Evolutionary conservation across 192 early-diverging fungal genomes (phyloP).

Genomic region (Funneliformis geosporum): DNA sequence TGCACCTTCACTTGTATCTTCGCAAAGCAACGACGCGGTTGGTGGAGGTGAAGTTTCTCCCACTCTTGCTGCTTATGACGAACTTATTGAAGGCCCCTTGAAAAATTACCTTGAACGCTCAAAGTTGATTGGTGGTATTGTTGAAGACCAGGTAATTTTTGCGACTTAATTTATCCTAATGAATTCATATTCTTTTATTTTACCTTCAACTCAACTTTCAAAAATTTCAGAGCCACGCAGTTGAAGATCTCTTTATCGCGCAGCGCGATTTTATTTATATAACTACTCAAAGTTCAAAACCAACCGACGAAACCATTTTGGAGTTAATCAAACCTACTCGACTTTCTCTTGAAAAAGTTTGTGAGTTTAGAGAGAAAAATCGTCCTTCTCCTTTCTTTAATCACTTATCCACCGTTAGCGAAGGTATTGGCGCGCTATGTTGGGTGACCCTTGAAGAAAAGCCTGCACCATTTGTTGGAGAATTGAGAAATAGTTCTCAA

Average conservation of each 20-base stretch:
- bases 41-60: slow-evolving; percentile 41
- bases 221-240: slow-evolving; percentile 51
- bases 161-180: slow-evolving; percentile 24
- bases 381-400: slow-evolving; percentile 72
- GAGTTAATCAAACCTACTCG: slow-evolving; percentile 72
- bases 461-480: slow-evolving; percentile 83
- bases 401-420: slow-evolving; percentile 83
- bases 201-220: neutral
- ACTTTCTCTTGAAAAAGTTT: slow-evolving; percentile 62
- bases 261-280: slow-evolving; percentile 77
- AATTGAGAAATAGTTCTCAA: slow-evolving; percentile 89
- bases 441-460: slow-evolving; percentile 91
- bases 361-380: slow-evolving; percentile 77
- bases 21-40: slow-evolving; percentile 28
- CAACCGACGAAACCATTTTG: slow-evolving; percentile 59
- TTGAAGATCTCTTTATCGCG: slow-evolving; percentile 64
- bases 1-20: slow-evolving; percentile 24
- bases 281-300: slow-evolving; percentile 77
- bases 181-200: slow-evolving; percentile 22
- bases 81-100: slow-evolving; percentile 47
- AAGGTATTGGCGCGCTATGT: slow-evolving; percentile 87
- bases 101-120: slow-evolving; percentile 53
- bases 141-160: slow-evolving; percentile 58
- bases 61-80: slow-evolving; percentile 58
- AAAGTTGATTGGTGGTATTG: slow-evolving; percentile 50